Conservation (phyloP, 331 rosid genomes). For the Quercus lobata region DNA sequence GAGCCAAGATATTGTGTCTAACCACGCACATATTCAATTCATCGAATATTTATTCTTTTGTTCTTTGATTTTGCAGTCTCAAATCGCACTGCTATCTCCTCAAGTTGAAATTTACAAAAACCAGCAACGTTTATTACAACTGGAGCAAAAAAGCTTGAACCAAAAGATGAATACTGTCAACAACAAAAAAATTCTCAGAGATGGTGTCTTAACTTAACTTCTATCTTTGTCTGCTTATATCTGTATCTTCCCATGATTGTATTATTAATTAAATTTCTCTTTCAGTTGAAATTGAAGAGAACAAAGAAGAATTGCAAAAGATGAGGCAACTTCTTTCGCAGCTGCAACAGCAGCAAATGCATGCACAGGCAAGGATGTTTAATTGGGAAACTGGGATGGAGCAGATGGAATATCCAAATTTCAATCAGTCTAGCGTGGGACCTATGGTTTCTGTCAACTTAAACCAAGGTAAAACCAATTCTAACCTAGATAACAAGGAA, state of each 20-base stretch:
- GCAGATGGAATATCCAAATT: background rate
- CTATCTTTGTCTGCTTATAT: background rate
- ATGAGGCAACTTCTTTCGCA: slow-evolving; percentile 18
- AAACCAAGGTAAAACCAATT: slow-evolving; percentile 12
- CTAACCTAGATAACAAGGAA: background rate
- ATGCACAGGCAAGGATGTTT: background rate
- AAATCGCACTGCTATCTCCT: slow-evolving; percentile 27
- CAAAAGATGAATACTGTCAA: slow-evolving; percentile 14
- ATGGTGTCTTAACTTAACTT: slow-evolving; percentile 29
- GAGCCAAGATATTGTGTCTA: too few relatives aligned
- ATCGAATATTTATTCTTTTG: background rate
- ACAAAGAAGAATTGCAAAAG: slow-evolving; percentile 34
- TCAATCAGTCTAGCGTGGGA: background rate
- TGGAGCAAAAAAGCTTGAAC: slow-evolving; percentile 40
- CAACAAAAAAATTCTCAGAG: slow-evolving; percentile 10
- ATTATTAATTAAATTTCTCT: background rate
- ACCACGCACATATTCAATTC: background rate
- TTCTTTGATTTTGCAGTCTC: slow-evolving; percentile 23
- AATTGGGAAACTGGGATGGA: slow-evolving; percentile 1
- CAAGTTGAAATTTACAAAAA: slow-evolving; percentile 25
- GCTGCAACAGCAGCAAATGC: background rate
- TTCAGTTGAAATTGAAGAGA: slow-evolving; percentile 40
- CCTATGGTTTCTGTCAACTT: background rate
- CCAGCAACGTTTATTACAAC: slow-evolving; percentile 6
- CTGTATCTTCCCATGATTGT: background rate